Evolutionary conservation across 306 rosid species (phyloP).

Genomic region (Cicer pinnatifidum): DNA sequence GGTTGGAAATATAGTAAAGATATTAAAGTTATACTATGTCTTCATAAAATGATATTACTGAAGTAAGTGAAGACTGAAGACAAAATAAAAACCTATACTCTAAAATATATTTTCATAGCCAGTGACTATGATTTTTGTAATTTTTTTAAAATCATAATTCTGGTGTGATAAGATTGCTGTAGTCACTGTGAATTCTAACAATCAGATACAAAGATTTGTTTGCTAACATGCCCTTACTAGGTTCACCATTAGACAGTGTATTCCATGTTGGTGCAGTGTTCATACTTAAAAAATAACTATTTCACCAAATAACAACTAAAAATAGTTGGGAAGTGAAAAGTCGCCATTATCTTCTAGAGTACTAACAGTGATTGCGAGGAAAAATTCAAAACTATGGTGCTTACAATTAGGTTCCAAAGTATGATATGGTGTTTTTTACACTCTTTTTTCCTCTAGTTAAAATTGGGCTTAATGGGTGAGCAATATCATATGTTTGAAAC

Average conservation of each 20-base stretch:
- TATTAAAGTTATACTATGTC: not conserved
- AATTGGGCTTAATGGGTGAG: not conserved
- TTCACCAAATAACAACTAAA: not conserved
- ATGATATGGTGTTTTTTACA: not conserved
- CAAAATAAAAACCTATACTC: slow-evolving; percentile 1
- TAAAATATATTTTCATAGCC: not conserved
- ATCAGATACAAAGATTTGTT: not conserved
- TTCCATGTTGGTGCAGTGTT: slow-evolving; percentile 16
- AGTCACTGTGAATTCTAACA: slow-evolving; percentile 16
- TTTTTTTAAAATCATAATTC: not conserved
- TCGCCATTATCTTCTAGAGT: not conserved
- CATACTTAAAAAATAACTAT: not conserved
- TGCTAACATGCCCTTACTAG: not conserved
- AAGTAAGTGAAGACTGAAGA: slow-evolving; percentile 21
- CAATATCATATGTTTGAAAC: not conserved
- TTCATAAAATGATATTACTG: slow-evolving; percentile 19
- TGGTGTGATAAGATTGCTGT: not conserved
- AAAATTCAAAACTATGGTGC: not conserved
- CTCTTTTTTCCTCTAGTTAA: not conserved
- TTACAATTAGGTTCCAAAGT: not conserved
- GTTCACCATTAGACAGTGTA: slow-evolving; percentile 13
- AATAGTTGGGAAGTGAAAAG: not conserved
- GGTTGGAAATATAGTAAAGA: slow-evolving; percentile 4
- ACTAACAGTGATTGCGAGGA: slow-evolving; percentile 3
- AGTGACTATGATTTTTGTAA: not conserved